Conservation (phyloP, 331 rosid species). For the Spiraea crenata region DNA sequence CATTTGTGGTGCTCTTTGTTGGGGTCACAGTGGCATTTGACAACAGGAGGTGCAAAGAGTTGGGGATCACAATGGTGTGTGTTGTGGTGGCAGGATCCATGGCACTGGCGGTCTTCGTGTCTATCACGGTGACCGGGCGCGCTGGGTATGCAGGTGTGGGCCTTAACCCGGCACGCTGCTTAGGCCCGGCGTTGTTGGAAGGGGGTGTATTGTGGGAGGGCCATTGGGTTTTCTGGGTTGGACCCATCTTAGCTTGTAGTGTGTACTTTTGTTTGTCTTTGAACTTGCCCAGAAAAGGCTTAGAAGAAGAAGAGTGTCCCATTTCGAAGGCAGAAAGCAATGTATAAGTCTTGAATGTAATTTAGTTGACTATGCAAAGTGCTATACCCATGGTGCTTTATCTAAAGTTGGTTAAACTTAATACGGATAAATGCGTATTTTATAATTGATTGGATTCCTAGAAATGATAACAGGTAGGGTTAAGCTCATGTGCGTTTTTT, state of each 20-base stretch:
- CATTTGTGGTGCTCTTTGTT: slow-evolving; percentile 62
- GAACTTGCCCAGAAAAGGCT: slow-evolving; percentile 41
- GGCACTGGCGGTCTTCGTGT: slow-evolving; percentile 61
- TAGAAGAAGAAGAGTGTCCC: slow-evolving; percentile 36
- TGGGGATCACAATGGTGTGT: slow-evolving; percentile 65
- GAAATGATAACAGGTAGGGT: no score
- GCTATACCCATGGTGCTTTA: not conserved
- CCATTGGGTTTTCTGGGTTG: slow-evolving; percentile 85
- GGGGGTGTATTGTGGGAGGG: slow-evolving; percentile 65
- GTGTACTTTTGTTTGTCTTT: slow-evolving; percentile 44
- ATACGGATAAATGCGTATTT: no score
- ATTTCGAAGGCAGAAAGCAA: slow-evolving; percentile 11
- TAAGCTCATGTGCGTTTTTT: no score
- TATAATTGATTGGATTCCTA: no score
- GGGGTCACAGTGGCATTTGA: slow-evolving; percentile 73
- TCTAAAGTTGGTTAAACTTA: not conserved
- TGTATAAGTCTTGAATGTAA: not conserved
- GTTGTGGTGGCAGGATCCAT: slow-evolving; percentile 52
- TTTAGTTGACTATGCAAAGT: not conserved
- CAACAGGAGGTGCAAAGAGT: slow-evolving; percentile 42
- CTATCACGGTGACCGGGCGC: slow-evolving; percentile 52
- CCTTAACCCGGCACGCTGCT: slow-evolving; percentile 68
- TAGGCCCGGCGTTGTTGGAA: slow-evolving; percentile 59
- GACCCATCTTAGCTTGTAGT: slow-evolving; percentile 62
- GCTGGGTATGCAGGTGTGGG: slow-evolving; percentile 69